Evolutionary conservation across 106 monocot species (phyloP), one percentile per base, ranked within the genome.

Genomic region (Dendrobium catenatum): DNA sequence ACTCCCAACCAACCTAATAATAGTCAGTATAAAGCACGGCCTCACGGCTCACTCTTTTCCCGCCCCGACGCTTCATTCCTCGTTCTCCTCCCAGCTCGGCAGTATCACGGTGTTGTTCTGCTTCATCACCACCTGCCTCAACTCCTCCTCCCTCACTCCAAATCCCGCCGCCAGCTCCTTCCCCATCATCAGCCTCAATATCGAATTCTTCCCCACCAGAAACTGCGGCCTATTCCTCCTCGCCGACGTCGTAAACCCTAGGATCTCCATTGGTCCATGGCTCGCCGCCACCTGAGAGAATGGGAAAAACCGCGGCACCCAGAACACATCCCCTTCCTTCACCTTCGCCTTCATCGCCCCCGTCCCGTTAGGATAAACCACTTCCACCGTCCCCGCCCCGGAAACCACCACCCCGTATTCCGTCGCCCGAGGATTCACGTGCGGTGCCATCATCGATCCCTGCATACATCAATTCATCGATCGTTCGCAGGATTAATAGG

Each of bases 391-490:
- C 31, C 94, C 96, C 1, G 79, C 47, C 4, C 97, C 97, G 16
- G 73, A 47, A 1, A 97, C 76, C 66, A 97, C 89, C 24, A 92
- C 68, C 6, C 92, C 92, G 68, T 90, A 94, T 88, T 97, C 97
- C 8, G 94, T 88, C 48, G 94, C 97, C 55, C 20, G 79, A 0
- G 94, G 92, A 75, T 94, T 97, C 72, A 97, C 81, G 59, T 94
- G 97, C 43, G 97, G 97, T 24, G 94, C 88, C 77, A 97, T 48
- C 97, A 97, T 97, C 27, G 97, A 88, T 19, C 94, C 97, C 90
- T 92, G 84, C 33, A 37, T 20, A 43, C 18, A 43, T 27, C 8
- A 75, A 43, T 43, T 44, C 74, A 44, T 75, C 74, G n/a, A 16
- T 19, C 5, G 18, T 74, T 0, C 20, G 26, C 40, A 43, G 81